Percentiles rank a stretch among this genome's conserved stretches.
These are phyloP conservation scores for Populus hybrid DNA, from an alignment of 441 rosid genomes.

Conservation along the genomic window DNA sequence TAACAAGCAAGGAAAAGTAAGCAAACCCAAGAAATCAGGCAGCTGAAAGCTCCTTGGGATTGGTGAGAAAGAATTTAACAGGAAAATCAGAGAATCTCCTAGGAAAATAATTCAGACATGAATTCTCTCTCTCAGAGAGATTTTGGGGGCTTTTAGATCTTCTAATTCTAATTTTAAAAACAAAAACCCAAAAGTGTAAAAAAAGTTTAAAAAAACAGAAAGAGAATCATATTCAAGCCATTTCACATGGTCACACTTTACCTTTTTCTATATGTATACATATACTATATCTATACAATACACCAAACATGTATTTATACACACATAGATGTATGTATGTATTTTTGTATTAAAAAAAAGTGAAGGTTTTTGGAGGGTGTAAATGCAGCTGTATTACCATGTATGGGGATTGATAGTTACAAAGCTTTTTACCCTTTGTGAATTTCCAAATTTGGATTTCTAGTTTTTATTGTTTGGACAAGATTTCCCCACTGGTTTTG, in stretches of 20 bases:
- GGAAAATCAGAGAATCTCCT: slow-evolving; percentile 4
- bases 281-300: neutral
- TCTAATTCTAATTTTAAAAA: neutral
- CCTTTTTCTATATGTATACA: neutral
- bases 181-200: neutral
- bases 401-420: neutral
- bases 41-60: slow-evolving; percentile 3
- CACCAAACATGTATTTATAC: neutral
- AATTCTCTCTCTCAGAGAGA: slow-evolving; percentile 4
- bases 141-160: slow-evolving; percentile 1
- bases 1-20: neutral
- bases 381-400: neutral
- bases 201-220: neutral
- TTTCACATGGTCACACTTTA: slow-evolving; percentile 29
- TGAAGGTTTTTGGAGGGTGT: neutral
- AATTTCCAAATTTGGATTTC: neutral
- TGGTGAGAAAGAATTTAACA: neutral
- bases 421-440: neutral
- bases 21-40: slow-evolving; percentile 3
- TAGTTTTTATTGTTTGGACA: neutral
- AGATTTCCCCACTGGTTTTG: neutral
- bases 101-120: slow-evolving; percentile 14
- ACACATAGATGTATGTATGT: neutral
- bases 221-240: slow-evolving; percentile 19
- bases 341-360: neutral